These are phyloP conservation scores for Lithohypha guttulata DNA, from an alignment of 2,329 filamentous ascomycete genomes.

Conservation along the genomic window DNA sequence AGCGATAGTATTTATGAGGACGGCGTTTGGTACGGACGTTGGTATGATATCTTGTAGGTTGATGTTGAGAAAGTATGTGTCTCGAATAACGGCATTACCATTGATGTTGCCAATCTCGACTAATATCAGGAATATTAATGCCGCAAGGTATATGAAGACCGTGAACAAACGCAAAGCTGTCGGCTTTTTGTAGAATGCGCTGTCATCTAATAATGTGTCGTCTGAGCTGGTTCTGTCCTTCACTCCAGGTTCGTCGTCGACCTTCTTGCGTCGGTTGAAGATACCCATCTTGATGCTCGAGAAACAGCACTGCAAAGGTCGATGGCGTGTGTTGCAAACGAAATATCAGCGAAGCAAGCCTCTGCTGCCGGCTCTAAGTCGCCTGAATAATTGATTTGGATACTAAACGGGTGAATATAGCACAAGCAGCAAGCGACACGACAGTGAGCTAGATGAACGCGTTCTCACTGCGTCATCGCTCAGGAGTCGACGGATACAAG, in stretches of 20 bases:
- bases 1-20: slow-evolving; percentile 76
- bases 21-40: slow-evolving; percentile 56
- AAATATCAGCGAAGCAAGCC: too few species aligned
- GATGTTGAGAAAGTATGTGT: slow-evolving; percentile 76
- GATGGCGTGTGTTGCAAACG: too few species aligned
- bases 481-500: too few species aligned
- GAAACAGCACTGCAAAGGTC: too few species aligned
- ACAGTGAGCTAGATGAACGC: too few species aligned
- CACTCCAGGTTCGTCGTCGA: slow-evolving; percentile 19
- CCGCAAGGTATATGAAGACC: slow-evolving; percentile 59
- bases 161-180: slow-evolving; percentile 50
- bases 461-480: too few species aligned
- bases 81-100: slow-evolving; percentile 49
- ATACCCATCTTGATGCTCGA: too few species aligned
- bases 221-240: slow-evolving; percentile 25
- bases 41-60: slow-evolving; percentile 75
- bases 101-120: slow-evolving; percentile 68
- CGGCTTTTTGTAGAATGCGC: slow-evolving; percentile 22
- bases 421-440: too few species aligned
- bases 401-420: too few species aligned
- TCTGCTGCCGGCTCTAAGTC: too few species aligned
- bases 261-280: slow-evolving; percentile 5
- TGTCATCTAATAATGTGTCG: slow-evolving; percentile 7
- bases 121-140: slow-evolving; percentile 68
- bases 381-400: too few species aligned